Evolutionary conservation across 1,139 yeast genomes (phyloP).

Genomic region (Yarrowia galli): DNA sequence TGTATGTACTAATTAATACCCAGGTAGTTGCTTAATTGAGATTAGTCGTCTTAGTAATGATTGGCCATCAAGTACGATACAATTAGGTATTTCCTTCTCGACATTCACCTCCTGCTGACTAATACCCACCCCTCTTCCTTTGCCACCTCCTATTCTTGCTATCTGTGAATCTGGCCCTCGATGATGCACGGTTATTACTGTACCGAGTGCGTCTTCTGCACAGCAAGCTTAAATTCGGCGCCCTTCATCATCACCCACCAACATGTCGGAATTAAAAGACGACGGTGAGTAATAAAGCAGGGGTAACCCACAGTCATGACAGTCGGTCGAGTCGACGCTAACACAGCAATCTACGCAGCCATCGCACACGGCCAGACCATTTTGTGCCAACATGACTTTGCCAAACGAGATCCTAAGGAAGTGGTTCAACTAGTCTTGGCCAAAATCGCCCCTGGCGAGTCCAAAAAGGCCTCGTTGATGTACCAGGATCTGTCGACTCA

Average conservation of each 20-base stretch:
- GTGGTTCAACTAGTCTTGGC: constrained; percentile 41
- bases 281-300: not conserved
- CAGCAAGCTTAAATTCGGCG: constrained; percentile 23
- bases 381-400: constrained; percentile 40
- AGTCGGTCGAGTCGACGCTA: no score
- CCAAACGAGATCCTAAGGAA: constrained; percentile 39
- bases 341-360: constrained; percentile 48
- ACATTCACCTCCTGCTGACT: no score
- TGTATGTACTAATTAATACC: no score
- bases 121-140: no score
- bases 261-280: constrained; percentile 28
- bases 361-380: constrained; percentile 47
- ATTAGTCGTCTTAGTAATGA: no score
- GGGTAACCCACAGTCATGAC: no score
- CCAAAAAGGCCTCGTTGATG: constrained; percentile 39
- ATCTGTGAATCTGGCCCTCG: not conserved
- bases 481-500: constrained; percentile 51
- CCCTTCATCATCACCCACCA: constrained; percentile 23
- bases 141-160: not conserved
- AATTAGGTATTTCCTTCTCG: no score
- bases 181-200: not conserved
- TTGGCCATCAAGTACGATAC: no score
- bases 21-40: no score
- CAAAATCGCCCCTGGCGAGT: constrained; percentile 40
- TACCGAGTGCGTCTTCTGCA: not conserved